Percentiles rank a stretch among this genome's conserved stretches.
Conservation (phyloP, 2,329 filamentous ascomycete genomes). For the Pezicula rhizophila region DNA sequence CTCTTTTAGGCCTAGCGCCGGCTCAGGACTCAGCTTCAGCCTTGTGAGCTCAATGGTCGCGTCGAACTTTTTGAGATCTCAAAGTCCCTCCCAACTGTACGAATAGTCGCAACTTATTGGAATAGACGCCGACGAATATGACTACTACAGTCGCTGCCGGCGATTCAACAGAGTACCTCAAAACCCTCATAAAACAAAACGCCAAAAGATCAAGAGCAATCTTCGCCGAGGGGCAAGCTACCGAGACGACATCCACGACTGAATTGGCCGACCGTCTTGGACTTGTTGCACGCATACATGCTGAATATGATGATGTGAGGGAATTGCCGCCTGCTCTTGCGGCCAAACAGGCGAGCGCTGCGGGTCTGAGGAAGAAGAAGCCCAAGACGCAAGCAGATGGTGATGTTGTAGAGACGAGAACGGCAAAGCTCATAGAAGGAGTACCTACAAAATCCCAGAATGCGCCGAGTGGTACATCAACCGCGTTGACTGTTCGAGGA, state of each 20-base stretch:
- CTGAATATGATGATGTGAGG: slow-evolving; percentile 72
- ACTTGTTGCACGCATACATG: slow-evolving; percentile 27
- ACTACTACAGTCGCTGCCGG: slow-evolving; percentile 1
- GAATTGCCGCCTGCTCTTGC: slow-evolving; percentile 73
- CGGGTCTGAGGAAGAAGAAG: slow-evolving; percentile 59
- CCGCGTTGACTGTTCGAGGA: slow-evolving; percentile 48
- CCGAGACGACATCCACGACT: slow-evolving; percentile 13
- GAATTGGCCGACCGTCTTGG: slow-evolving; percentile 23
- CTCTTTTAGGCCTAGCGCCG: too few relatives aligned
- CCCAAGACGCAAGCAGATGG: slow-evolving; percentile 41
- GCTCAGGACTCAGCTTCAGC: too few relatives aligned
- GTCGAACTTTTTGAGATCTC: too few relatives aligned
- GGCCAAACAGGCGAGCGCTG: slow-evolving; percentile 66
- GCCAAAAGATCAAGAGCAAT: slow-evolving; percentile 34
- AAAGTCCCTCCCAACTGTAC: too few relatives aligned
- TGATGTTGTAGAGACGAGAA: slow-evolving; percentile 34
- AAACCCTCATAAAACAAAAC: slow-evolving; percentile 35
- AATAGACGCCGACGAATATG: not conserved
- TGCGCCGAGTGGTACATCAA: slow-evolving; percentile 39
- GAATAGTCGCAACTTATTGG: not conserved
- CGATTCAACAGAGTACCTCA: slow-evolving; percentile 24
- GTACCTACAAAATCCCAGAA: slow-evolving; percentile 38
- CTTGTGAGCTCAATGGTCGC: not conserved
- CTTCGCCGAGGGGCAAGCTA: slow-evolving; percentile 27
- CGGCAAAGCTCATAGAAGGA: slow-evolving; percentile 63